Evolutionary conservation across 768 basidiomycete genomes (phyloP).

Genomic region (Trichaptum fuscoviolaceum): DNA sequence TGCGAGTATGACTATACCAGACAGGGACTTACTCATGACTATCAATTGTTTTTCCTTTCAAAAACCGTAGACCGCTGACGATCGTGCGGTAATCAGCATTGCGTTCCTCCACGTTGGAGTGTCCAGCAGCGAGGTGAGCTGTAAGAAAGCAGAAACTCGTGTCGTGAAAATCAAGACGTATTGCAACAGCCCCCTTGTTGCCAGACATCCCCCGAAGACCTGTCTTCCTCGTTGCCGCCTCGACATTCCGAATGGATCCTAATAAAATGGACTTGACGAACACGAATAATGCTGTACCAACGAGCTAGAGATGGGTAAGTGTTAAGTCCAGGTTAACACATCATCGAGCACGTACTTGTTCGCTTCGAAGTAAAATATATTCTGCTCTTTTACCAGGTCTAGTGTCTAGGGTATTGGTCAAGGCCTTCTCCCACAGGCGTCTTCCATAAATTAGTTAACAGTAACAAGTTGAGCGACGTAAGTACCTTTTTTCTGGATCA

Average conservation of each 20-base stretch:
- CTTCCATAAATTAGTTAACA: slow-evolving; percentile 37
- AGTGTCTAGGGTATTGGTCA: slow-evolving; percentile 71
- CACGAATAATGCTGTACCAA: slow-evolving; percentile 89
- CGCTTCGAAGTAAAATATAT: slow-evolving; percentile 86
- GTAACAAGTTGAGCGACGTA: not conserved
- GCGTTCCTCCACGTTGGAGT: slow-evolving; percentile 81
- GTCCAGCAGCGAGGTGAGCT: slow-evolving; percentile 95
- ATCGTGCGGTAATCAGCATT: slow-evolving; percentile 93
- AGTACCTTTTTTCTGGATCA: slow-evolving; percentile 84
- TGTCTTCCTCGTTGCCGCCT: slow-evolving; percentile 91
- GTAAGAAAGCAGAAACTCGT: slow-evolving; percentile 94
- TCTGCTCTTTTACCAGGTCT: slow-evolving; percentile 62
- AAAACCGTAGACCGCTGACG: slow-evolving; percentile 74
- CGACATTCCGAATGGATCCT: slow-evolving; percentile 82
- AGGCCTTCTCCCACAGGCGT: slow-evolving; percentile 78
- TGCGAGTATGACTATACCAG: slow-evolving; percentile 7
- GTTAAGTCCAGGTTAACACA: slow-evolving; percentile 7
- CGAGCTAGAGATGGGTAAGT: slow-evolving; percentile 50
- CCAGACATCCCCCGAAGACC: slow-evolving; percentile 91
- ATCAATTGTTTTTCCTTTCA: slow-evolving; percentile 80
- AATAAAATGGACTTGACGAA: slow-evolving; percentile 76
- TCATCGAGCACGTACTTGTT: slow-evolving; percentile 57
- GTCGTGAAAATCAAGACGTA: slow-evolving; percentile 87
- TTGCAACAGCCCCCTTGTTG: slow-evolving; percentile 94
- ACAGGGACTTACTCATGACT: slow-evolving; percentile 74